Evolutionary conservation across 2,329 filamentous ascomycete genomes (phyloP), one percentile per base, ranked within the genome.

Genomic region (Diaporthe sp.): DNA sequence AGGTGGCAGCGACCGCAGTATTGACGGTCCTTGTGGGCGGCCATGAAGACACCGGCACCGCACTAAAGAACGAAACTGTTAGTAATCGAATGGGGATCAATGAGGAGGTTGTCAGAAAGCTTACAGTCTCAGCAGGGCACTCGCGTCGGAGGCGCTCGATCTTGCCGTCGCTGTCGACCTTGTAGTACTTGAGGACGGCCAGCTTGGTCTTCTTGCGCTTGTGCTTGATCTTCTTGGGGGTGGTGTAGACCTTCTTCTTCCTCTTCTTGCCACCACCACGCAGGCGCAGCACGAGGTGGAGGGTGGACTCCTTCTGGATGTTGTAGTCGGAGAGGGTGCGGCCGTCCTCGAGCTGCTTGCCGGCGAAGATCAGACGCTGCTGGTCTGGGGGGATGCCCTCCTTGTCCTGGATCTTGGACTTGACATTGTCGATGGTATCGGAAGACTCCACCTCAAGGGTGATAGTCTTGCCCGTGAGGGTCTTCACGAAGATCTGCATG

Each of bases 161-260:
- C 94, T 98, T 98, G 89, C 97, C 97, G 84, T 99, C 97, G 83
- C 94, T 95, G 88, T 98, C 97, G 83, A 99, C 97, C 95, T 99
- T 99, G 95, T 99, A 99, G 95, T 99, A 99, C 94, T 99, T 99
- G 88, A 99, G 96, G 82, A 99, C 96, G 84, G 97, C 97, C 87
- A 99, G 91, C 94, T 99, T 99, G 93, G 94, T 98, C 96, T 99
- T 99, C 95, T 98, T 99, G 91, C 95, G 94, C 96, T 99, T 99
- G 94, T 99, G 97, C 97, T 99, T 99, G 94, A 99, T 99, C 95
- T 99, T 99, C 96, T 99, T 99, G 87, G 97, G 97, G 84, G 97
- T 99, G 87, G 95, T 98, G 94, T 99, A 99, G 82, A 99, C 97
- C 96, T 99, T 99, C 95, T 98, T 98, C 95, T 99, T 99, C 89